These are phyloP conservation scores for Penstemon eatonii DNA, from an alignment of 257 asterid species.

Conservation along the genomic window DNA sequence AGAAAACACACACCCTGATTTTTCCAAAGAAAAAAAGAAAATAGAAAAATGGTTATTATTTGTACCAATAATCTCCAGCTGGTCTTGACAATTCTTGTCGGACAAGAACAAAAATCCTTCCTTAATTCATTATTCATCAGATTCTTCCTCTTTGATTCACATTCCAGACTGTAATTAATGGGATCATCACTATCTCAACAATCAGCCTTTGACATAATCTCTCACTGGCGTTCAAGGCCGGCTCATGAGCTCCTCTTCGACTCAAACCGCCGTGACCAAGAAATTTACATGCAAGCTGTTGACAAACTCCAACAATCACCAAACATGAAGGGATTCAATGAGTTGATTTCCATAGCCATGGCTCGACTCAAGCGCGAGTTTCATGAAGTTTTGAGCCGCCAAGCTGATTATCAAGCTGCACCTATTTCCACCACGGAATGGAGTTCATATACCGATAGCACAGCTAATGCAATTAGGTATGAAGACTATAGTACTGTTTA, in stretches of 20 bases:
- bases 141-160: neutral
- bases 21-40: too few species aligned
- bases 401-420: constrained; percentile 30
- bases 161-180: constrained; percentile 27
- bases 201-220: constrained; percentile 39
- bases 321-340: constrained; percentile 10
- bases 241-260: constrained; percentile 46
- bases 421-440: constrained; percentile 37
- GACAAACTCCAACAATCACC: constrained; percentile 33
- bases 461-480: constrained; percentile 33
- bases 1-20: neutral
- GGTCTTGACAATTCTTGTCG: neutral
- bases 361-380: constrained; percentile 49
- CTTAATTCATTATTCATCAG: too few species aligned
- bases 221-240: constrained; percentile 38
- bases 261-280: constrained; percentile 29
- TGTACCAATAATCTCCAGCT: too few species aligned
- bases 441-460: constrained; percentile 40
- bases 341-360: constrained; percentile 33
- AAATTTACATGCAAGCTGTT: constrained; percentile 43
- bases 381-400: constrained; percentile 32
- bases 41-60: too few species aligned
- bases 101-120: too few species aligned
- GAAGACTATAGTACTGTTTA: constrained; percentile 30
- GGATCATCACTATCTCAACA: constrained; percentile 45